These are phyloP conservation scores for Stephania cephalantha DNA, from an alignment of 164 flowering plant genomes.

Conservation along the genomic window DNA sequence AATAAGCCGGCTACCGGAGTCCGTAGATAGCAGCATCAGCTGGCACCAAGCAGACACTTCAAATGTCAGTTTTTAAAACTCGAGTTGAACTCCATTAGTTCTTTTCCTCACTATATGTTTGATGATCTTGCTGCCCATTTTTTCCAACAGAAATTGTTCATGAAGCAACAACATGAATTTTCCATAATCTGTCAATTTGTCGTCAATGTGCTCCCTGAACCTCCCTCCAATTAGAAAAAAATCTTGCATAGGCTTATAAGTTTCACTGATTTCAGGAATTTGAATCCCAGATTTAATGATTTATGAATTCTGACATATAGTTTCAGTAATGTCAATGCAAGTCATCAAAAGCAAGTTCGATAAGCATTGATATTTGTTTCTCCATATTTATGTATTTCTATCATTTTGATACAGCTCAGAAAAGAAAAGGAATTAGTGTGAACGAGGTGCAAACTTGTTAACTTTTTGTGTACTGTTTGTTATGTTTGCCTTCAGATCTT, in stretches of 20 bases:
- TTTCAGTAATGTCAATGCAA: no score
- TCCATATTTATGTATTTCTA: neutral
- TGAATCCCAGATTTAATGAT: neutral
- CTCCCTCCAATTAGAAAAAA: no score
- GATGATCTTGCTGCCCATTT: neutral
- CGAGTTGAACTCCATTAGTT: neutral
- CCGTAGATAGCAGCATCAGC: constrained; percentile 63
- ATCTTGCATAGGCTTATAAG: neutral
- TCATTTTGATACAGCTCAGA: neutral
- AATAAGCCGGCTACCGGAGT: constrained; percentile 57
- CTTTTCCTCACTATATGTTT: neutral
- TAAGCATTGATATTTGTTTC: neutral
- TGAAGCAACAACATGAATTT: neutral
- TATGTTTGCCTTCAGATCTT: neutral
- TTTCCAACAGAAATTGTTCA: neutral
- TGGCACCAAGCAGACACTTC: constrained; percentile 95
- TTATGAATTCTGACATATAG: neutral
- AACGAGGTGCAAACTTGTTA: neutral
- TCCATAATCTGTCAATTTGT: no score
- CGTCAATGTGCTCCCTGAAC: no score
- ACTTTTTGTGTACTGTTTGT: no score
- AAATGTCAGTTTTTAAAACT: constrained; percentile 37
- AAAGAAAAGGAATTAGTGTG: neutral
- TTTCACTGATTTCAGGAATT: neutral
- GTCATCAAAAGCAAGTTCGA: neutral